Percentiles rank a stretch among this genome's conserved stretches.
Conservation (phyloP, 176 grass and related monocot species). For the Typha latifolia region DNA sequence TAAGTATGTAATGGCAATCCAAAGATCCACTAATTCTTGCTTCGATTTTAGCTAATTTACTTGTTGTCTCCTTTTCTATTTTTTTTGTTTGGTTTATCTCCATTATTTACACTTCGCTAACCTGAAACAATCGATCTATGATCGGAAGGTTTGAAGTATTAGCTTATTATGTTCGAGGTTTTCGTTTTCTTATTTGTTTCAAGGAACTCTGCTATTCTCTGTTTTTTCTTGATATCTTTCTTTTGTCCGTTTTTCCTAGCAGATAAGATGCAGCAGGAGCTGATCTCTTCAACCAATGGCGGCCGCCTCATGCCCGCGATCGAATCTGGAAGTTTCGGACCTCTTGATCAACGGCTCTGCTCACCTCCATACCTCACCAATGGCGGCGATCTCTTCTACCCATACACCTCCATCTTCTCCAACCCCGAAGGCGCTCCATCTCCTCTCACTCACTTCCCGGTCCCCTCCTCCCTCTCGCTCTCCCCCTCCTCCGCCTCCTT, state of each 20-base stretch:
- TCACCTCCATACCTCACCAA: slow-evolving; percentile 34
- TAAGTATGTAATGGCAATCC: neutral
- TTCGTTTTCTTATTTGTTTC: neutral
- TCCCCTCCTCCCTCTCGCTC: slow-evolving; percentile 53
- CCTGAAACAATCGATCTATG: neutral
- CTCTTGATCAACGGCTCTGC: slow-evolving; percentile 44
- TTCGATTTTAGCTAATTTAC: slow-evolving; percentile 6
- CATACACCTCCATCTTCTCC: slow-evolving; percentile 50
- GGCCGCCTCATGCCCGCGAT: slow-evolving; percentile 46
- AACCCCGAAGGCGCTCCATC: slow-evolving; percentile 30
- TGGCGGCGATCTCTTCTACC: slow-evolving; percentile 48
- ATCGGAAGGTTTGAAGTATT: neutral
- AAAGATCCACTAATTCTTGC: slow-evolving; percentile 4
- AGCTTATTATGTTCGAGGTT: neutral
- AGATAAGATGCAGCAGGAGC: slow-evolving; percentile 56
- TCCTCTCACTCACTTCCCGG: slow-evolving; percentile 23
- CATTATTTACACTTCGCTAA: neutral
- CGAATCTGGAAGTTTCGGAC: slow-evolving; percentile 38
- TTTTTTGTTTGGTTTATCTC: neutral
- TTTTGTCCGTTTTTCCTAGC: slow-evolving; percentile 2
- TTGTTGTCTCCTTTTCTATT: slow-evolving; percentile 4
- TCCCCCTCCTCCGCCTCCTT: slow-evolving; percentile 56
- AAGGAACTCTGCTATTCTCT: neutral
- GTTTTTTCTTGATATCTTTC: slow-evolving; percentile 12
- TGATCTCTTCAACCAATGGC: slow-evolving; percentile 34